Evolutionary conservation across 2,329 filamentous ascomycete genomes (phyloP), one percentile per base, ranked within the genome.

Genomic region (Triangularia verruculosa): DNA sequence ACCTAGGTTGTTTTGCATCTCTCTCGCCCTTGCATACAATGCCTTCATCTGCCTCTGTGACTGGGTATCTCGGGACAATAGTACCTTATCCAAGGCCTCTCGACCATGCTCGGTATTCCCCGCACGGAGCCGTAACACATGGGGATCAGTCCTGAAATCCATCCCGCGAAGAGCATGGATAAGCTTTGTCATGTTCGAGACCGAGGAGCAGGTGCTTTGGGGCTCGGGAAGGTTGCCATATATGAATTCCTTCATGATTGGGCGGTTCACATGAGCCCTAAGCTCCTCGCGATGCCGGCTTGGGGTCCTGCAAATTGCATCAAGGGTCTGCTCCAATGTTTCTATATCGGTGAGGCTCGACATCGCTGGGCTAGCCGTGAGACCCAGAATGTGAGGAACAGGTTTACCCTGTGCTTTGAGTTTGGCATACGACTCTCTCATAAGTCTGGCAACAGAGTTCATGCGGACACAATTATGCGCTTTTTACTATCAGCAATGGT

Each of bases 361-460:
- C 67, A 89, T 86, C 3, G 91, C 83, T 0, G 92, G 92, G 66
- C 90, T 96, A 0, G 93, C 93, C 6, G 89, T 93, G 24, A 97
- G 79, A 0, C 92, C 93, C 4, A 97, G 78, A 27, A 97, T 88
- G 20, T 81, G 79, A 0, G 93, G 93, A 1, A 86, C 74, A 0
- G 70, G 57, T 0, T 73, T 64, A 0, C 79, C 80, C 1, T 62
- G 66, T 0, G 61, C 67, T 58, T 80, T 80, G 17, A 73, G 74
- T 27, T 79, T 77, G 66, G 86, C 84, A 70, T 96, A 96, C 68
- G 90, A 89, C 28, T 86, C 78, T 27, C 76, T 78, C 90, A 96
- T 94, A 32, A 96, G 89, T 43, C 79, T 83, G 62, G 87, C 88
- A 11, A 87, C 86, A 0, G 90, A 80, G 68, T 88, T 83, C 1